A percentile compares a stretch with the other conserved stretches of the same genome.
phyloP scores from a whole-genome alignment of 2,329 filamentous ascomycete species.

The Colletotrichum sp. region DNA sequence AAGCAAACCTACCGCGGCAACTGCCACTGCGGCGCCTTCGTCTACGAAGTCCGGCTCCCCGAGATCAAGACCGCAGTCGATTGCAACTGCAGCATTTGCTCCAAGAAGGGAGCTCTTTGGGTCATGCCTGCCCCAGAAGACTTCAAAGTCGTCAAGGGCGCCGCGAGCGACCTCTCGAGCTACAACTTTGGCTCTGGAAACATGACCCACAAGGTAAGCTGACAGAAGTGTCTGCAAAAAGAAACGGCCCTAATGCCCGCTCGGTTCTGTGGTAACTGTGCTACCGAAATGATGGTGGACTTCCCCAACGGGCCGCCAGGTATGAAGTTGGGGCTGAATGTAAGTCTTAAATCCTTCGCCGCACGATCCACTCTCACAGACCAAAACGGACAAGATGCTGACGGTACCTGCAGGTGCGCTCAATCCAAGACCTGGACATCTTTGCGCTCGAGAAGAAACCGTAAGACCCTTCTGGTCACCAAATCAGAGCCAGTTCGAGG shows the following conservation, averaged over 20 bases:
- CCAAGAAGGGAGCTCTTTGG: slow-evolving; percentile 51
- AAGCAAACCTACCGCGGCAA: slow-evolving; percentile 55
- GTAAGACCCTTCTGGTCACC: slow-evolving; percentile 32
- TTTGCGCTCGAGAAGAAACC: slow-evolving; percentile 37
- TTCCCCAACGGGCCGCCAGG: slow-evolving; percentile 29
- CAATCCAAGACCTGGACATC: slow-evolving; percentile 49
- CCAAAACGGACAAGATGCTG: neutral
- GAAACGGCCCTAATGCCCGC: neutral
- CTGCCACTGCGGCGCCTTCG: slow-evolving; percentile 60
- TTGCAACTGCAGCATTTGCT: slow-evolving; percentile 73
- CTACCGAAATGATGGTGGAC: slow-evolving; percentile 42
- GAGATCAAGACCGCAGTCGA: slow-evolving; percentile 60
- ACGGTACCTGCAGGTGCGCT: slow-evolving; percentile 35
- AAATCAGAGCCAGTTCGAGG: neutral
- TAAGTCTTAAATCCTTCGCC: slow-evolving; percentile 26
- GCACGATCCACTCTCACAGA: neutral
- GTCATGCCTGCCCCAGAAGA: slow-evolving; percentile 30
- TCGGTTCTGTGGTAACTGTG: slow-evolving; percentile 59
- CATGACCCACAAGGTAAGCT: slow-evolving; percentile 45
- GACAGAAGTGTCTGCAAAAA: neutral
- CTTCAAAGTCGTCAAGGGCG: slow-evolving; percentile 53
- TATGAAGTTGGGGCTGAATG: slow-evolving; percentile 45
- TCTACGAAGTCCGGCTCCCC: slow-evolving; percentile 56
- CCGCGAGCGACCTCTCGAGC: slow-evolving; percentile 38
- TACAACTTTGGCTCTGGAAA: slow-evolving; percentile 48